Conservation (phyloP, 495 filamentous ascomycete genomes). For the Aspergillus funiculosus region DNA sequence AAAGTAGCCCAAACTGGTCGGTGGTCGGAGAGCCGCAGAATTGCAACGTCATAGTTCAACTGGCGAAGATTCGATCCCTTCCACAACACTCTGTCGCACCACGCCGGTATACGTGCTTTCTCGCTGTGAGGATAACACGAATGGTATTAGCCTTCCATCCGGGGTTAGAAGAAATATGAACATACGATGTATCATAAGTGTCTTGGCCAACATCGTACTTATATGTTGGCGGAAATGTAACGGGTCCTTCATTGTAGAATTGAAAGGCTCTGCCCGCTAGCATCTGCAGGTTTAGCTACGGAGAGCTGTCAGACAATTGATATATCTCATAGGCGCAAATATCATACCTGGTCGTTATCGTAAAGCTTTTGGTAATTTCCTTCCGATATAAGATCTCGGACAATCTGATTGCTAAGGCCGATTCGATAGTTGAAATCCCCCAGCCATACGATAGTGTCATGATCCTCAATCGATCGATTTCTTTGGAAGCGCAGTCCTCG, state of each 20-base stretch:
- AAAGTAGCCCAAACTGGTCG: slow-evolving; percentile 88
- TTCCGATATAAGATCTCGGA: slow-evolving; percentile 63
- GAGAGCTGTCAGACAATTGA: slow-evolving; percentile 6
- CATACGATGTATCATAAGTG: slow-evolving; percentile 86
- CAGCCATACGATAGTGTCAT: slow-evolving; percentile 94
- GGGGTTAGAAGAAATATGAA: too few relatives aligned
- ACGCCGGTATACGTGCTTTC: slow-evolving; percentile 90
- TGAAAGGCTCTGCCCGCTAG: slow-evolving; percentile 81
- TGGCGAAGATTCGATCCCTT: slow-evolving; percentile 81
- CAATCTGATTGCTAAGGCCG: slow-evolving; percentile 72
- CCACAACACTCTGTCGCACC: slow-evolving; percentile 89
- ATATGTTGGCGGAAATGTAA: slow-evolving; percentile 88
- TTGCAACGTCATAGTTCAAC: slow-evolving; percentile 68
- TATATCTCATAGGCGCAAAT: not conserved
- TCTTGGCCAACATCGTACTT: slow-evolving; percentile 87
- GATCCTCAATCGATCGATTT: slow-evolving; percentile 83
- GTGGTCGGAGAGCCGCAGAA: slow-evolving; percentile 86
- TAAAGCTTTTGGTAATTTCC: slow-evolving; percentile 74
- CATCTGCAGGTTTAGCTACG: slow-evolving; percentile 91
- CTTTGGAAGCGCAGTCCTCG: slow-evolving; percentile 84
- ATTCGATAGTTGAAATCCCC: slow-evolving; percentile 99
- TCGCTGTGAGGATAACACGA: slow-evolving; percentile 48
- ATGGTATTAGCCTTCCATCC: slow-evolving; percentile 1
- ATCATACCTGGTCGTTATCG: slow-evolving; percentile 79
- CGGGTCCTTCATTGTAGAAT: slow-evolving; percentile 80